Evolutionary conservation across 441 rosid genomes (phyloP), one percentile per base, ranked within the genome.

Genomic region (Caryocar brasiliense): DNA sequence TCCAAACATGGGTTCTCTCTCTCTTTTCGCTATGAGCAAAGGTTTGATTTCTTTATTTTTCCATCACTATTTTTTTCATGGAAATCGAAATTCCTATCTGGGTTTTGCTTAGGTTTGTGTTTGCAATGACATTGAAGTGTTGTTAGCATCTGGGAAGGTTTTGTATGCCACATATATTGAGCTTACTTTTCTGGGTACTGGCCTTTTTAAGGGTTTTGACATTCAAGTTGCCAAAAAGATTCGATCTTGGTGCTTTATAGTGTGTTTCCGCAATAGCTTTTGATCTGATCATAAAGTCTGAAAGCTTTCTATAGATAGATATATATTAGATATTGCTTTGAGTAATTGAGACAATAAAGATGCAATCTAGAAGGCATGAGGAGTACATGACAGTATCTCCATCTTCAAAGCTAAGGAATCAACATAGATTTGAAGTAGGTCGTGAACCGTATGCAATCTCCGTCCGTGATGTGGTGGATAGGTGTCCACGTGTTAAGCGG

Each of bases 361-460:
- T 77, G 86, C 78, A 77, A 32, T 58, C 78, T 55, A 59, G 76
- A 66, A 70, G 69, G 59, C 61, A 52, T 42, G 70, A 54, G 34
- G 79, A 74, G 47, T 58, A 42, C 25, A 40, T 35, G 29, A 40
- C 45, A 12, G 18, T 43, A 17, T 60, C 73, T 42, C 59, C 80
- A n/a, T 55, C 76, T 23, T 41, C 46, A 21, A 73, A 58, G 67
- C 22, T 19, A 23, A 54, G 68, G 18, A 61, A 45, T 56, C 76
- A 55, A 56, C 59, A 30, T 46, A 58, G 59, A 56, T 30, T 51
- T 25, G 74, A 61, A 34, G 28, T 26, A 30, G 72, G 61, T 34
- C 51, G 43, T 23, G 77, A 71, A 3, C 58, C 48, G 2, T 54
- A 60, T 44, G 24, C 40, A 1, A 21, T 34, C 20, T 49, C 74